A percentile compares a stretch with the other conserved stretches of the same genome.
phyloP scores from a whole-genome alignment of 1,139 yeast species.

The Kluyveromyces sp. region DNA sequence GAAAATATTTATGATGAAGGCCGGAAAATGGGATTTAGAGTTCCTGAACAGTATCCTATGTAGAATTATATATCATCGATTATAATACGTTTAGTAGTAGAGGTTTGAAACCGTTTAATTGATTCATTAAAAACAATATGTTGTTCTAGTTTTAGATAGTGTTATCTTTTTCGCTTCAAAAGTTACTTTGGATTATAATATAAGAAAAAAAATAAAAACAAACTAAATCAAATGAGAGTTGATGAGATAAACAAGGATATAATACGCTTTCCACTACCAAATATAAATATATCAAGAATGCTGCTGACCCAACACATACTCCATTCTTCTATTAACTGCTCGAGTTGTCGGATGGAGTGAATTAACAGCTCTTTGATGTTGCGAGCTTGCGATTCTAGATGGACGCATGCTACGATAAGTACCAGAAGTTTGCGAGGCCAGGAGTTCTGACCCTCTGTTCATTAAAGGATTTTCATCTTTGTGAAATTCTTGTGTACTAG shows the following conservation, averaged over 20 bases:
- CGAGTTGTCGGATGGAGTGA: conserved; percentile 29
- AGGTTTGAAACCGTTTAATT: no score
- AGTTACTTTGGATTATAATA: no score
- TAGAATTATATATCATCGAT: no score
- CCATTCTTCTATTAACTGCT: conserved; percentile 29
- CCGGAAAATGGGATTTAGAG: conserved; percentile 47
- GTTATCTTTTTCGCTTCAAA: no score
- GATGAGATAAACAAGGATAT: no score
- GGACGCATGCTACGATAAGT: conserved; percentile 5
- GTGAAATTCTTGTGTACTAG: conserved; percentile 22
- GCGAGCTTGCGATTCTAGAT: conserved; percentile 9
- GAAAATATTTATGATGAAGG: conserved; percentile 75
- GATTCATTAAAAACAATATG: no score
- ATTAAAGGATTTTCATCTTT: conserved; percentile 21
- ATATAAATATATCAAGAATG: conserved; percentile 7
- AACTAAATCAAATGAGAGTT: no score
- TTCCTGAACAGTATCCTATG: conserved; percentile 34
- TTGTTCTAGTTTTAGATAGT: no score
- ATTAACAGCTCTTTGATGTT: conserved; percentile 22
- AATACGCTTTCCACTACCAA: no score
- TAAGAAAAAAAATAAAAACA: no score
- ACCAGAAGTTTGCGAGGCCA: conserved; percentile 5
- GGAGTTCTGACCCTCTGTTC: conserved; percentile 9
- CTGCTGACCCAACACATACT: conserved; percentile 19
- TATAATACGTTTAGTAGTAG: no score